phyloP scores from a whole-genome alignment of 495 filamentous ascomycete species.

The Lepraria neglecta region DNA sequence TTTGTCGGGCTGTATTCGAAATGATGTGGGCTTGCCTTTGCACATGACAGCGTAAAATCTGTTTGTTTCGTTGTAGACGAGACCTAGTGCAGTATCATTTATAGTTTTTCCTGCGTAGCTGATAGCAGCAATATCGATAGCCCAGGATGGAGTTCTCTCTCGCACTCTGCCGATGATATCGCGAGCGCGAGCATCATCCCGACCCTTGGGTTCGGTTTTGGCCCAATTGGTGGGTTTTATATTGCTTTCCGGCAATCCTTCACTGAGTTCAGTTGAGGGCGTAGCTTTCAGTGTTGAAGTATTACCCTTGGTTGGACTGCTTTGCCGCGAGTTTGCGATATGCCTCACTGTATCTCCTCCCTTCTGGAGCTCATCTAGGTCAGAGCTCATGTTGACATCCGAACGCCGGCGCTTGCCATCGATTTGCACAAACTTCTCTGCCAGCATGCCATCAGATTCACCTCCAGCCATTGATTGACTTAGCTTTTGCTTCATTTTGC shows the following conservation, averaged over 20 bases:
- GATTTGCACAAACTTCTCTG: conserved; percentile 8
- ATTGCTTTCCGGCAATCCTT: conserved; percentile 7
- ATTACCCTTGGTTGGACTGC: conserved; percentile 7
- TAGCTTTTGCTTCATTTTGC: conserved; percentile 4
- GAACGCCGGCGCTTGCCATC: conserved; percentile 18
- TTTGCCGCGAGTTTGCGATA: conserved; percentile 8
- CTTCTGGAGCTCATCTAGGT: conserved; percentile 43
- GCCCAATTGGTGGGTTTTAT: conserved; percentile 12
- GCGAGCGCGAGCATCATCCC: background rate
- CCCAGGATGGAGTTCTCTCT: conserved; percentile 12
- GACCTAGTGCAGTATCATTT: conserved; percentile 10
- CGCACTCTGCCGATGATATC: background rate
- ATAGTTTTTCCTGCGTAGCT: background rate
- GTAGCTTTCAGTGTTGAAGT: conserved; percentile 3
- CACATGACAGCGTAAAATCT: conserved; percentile 7
- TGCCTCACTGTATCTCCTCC: conserved; percentile 29
- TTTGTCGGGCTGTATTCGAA: conserved; percentile 22
- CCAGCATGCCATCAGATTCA: background rate
- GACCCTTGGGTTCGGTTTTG: background rate
- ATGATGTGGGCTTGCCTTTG: conserved; percentile 7
- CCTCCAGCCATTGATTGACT: background rate
- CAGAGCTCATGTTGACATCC: conserved; percentile 22
- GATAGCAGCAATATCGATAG: conserved; percentile 14
- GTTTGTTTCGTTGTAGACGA: conserved; percentile 13
- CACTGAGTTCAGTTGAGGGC: conserved; percentile 1